Evolutionary conservation across 2,329 filamentous ascomycete species (phyloP).

Genomic region (Cryphonectria carpinicola): DNA sequence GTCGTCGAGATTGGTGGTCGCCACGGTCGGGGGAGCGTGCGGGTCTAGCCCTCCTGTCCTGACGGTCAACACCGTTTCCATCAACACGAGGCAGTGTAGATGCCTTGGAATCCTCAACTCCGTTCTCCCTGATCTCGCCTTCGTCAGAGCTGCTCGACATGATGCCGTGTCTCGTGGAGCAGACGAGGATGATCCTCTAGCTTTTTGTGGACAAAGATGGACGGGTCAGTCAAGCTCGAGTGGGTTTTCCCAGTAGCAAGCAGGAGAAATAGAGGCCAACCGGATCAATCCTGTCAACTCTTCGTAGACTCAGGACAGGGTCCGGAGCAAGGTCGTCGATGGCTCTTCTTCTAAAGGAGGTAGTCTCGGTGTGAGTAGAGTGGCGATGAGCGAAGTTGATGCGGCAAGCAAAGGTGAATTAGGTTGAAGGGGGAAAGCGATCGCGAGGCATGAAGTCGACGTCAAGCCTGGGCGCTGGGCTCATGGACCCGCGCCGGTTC

Average conservation of each 20-base stretch:
- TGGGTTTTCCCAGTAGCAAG: slow-evolving; percentile 21
- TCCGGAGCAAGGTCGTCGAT: slow-evolving; percentile 15
- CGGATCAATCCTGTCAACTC: slow-evolving; percentile 37
- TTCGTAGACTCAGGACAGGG: slow-evolving; percentile 33
- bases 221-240: slow-evolving; percentile 31
- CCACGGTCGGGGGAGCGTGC: slow-evolving; percentile 60
- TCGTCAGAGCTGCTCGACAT: slow-evolving; percentile 72
- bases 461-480: neutral
- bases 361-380: neutral
- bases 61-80: slow-evolving; percentile 89
- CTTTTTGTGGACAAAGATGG: slow-evolving; percentile 18
- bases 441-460: neutral
- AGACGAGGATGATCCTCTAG: slow-evolving; percentile 27
- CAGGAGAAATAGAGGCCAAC: slow-evolving; percentile 35
- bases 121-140: slow-evolving; percentile 82
- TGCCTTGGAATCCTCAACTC: slow-evolving; percentile 74
- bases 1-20: slow-evolving; percentile 51
- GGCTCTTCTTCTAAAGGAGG: neutral
- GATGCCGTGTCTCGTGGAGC: slow-evolving; percentile 20
- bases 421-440: neutral
- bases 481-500: neutral
- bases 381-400: neutral
- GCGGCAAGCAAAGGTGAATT: neutral
- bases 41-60: slow-evolving; percentile 73
- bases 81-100: slow-evolving; percentile 78